phyloP scores from a whole-genome alignment of 202 grass and related monocot genomes.

The Zizania palustris region DNA sequence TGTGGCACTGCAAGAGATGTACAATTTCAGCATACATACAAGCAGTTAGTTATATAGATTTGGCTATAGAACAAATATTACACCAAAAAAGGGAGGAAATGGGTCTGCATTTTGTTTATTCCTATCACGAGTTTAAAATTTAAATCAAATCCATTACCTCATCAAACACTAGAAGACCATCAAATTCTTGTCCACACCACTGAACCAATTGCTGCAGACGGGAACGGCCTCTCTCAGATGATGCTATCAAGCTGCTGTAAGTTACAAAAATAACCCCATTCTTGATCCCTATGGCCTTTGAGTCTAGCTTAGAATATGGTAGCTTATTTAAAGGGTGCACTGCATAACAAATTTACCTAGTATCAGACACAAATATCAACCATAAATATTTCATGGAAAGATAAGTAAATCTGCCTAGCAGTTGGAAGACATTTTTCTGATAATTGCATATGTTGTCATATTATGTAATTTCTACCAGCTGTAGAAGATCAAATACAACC shows the following conservation, averaged over 20 bases:
- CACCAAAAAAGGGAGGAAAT: background rate
- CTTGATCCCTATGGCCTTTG: constrained; percentile 94
- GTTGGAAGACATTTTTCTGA: constrained; percentile 15
- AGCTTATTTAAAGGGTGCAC: constrained; percentile 98
- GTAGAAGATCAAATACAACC: no score
- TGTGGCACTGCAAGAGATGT: constrained; percentile 81
- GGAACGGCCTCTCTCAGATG: constrained; percentile 93
- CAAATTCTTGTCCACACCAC: constrained; percentile 89
- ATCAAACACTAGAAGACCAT: constrained; percentile 92
- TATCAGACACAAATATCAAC: constrained; percentile 34
- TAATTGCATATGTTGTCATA: constrained; percentile 12
- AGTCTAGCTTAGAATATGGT: constrained; percentile 96
- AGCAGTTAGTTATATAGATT: constrained; percentile 37
- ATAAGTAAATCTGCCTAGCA: constrained; percentile 36
- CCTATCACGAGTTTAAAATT: constrained; percentile 3
- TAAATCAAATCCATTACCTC: constrained; percentile 64
- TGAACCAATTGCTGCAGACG: constrained; percentile 96
- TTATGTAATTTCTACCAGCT: no score
- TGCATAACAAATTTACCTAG: constrained; percentile 59
- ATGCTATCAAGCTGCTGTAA: constrained; percentile 98
- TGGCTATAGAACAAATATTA: constrained; percentile 27
- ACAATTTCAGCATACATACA: constrained; percentile 28
- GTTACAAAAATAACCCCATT: constrained; percentile 96
- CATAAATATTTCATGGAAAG: constrained; percentile 22
- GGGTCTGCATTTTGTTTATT: constrained; percentile 25